Conservation (phyloP, 2,329 filamentous ascomycete genomes). For the Apiospora rasikravindrae region DNA sequence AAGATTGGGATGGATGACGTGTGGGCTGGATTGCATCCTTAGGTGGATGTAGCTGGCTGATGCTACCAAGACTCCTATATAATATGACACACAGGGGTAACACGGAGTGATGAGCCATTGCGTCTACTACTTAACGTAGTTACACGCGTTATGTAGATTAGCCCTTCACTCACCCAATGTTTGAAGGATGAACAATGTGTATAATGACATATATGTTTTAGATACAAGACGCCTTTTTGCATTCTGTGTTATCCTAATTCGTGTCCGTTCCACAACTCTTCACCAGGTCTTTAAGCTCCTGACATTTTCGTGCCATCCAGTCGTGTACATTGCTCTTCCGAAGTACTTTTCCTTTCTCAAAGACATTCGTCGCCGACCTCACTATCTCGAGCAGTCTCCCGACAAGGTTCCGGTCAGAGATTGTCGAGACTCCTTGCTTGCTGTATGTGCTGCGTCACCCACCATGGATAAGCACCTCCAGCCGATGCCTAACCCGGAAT, state of each 20-base stretch:
- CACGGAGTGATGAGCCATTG: no score
- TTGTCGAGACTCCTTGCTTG: neutral
- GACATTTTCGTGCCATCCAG: neutral
- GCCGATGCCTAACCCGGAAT: neutral
- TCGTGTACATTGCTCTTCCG: no score
- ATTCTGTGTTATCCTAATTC: no score
- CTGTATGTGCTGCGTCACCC: neutral
- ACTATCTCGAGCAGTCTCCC: neutral
- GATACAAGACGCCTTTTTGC: neutral
- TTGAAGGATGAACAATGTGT: neutral
- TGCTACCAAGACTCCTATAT: neutral
- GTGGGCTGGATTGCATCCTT: neutral
- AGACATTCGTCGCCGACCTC: neutral
- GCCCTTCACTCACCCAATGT: neutral
- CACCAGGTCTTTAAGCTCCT: neutral
- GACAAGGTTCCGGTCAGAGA: neutral
- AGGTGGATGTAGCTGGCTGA: neutral
- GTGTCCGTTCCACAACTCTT: no score
- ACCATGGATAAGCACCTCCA: constrained; percentile 1
- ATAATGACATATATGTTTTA: neutral
- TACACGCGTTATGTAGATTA: neutral
- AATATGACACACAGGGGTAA: neutral
- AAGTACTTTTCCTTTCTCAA: neutral
- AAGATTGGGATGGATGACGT: neutral
- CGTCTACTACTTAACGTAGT: neutral